These are phyloP conservation scores for Cicer arietinum DNA, from an alignment of 306 rosid species.

Conservation along the genomic window DNA sequence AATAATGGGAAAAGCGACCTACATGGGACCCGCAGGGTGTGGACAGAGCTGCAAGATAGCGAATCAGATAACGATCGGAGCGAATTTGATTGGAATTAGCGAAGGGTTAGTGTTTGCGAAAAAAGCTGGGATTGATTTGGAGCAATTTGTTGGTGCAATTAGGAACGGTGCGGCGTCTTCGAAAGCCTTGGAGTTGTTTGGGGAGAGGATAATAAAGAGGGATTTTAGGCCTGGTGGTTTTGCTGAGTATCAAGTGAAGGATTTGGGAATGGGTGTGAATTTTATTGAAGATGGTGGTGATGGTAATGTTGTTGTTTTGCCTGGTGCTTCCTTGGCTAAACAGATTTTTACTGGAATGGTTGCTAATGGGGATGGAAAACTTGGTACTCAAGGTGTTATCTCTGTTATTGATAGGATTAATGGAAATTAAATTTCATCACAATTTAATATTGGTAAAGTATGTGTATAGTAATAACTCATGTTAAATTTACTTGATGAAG, in stretches of 20 bases:
- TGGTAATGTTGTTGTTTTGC: constrained; percentile 61
- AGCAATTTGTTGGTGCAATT: constrained; percentile 62
- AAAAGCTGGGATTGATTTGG: constrained; percentile 63
- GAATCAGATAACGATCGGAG: constrained; percentile 68
- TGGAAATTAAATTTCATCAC: constrained; percentile 34
- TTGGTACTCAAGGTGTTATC: constrained; percentile 76
- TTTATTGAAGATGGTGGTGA: constrained; percentile 57
- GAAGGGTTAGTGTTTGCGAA: constrained; percentile 84
- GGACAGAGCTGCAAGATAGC: constrained; percentile 90
- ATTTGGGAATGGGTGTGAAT: constrained; percentile 84
- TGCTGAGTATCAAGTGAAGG: constrained; percentile 82
- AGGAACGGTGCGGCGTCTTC: constrained; percentile 69
- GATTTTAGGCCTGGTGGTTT: constrained; percentile 76
- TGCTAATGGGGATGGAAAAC: constrained; percentile 79
- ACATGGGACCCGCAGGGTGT: constrained; percentile 67
- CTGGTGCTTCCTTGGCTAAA: constrained; percentile 75
- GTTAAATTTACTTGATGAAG: too few relatives aligned
- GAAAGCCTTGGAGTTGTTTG: constrained; percentile 69
- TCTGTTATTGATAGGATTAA: constrained; percentile 73
- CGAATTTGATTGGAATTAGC: constrained; percentile 68
- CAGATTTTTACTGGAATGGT: constrained; percentile 75
- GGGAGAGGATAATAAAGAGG: constrained; percentile 67
- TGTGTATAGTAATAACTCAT: not conserved
- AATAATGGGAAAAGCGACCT: constrained; percentile 59
- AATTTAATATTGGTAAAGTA: not conserved